These are phyloP conservation scores for Delonix regia DNA, from an alignment of 306 rosid species.

Conservation along the genomic window DNA sequence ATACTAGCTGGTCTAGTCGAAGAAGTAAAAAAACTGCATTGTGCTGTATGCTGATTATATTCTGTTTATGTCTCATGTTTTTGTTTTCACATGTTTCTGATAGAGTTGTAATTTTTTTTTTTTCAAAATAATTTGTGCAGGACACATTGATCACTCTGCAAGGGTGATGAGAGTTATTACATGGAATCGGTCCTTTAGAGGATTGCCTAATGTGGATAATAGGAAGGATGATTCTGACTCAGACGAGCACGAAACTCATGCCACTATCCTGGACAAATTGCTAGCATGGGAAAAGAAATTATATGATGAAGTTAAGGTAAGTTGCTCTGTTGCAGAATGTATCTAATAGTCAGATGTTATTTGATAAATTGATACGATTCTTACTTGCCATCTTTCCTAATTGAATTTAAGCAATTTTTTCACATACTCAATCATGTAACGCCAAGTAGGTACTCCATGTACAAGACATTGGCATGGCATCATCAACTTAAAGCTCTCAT, in stretches of 20 bases:
- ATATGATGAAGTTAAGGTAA: constrained; percentile 94
- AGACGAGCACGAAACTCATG: constrained; percentile 91
- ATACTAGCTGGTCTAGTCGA: not conserved
- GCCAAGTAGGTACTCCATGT: not conserved
- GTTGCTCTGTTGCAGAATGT: not conserved
- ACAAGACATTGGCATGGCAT: not conserved
- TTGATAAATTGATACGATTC: not conserved
- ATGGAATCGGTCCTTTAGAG: constrained; percentile 90
- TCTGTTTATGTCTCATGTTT: not conserved
- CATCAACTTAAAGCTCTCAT: not conserved
- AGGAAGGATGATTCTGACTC: constrained; percentile 77
- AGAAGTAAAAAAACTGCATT: not conserved
- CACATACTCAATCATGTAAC: constrained; percentile 10
- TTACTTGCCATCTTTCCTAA: not conserved
- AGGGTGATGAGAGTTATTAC: constrained; percentile 92
- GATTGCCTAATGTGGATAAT: constrained; percentile 55
- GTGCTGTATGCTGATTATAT: not conserved
- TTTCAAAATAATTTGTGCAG: constrained; percentile 46
- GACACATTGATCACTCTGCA: constrained; percentile 94
- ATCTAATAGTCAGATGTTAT: not conserved
- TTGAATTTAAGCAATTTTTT: constrained; percentile 11
- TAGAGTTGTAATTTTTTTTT: not conserved
- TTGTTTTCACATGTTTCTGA: not conserved
- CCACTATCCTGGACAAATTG: constrained; percentile 88
- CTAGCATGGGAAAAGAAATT: constrained; percentile 98